Base-by-base conservation (phyloP, 1,284 basidiomycete species). In the Coniferiporia weirii region DNA sequence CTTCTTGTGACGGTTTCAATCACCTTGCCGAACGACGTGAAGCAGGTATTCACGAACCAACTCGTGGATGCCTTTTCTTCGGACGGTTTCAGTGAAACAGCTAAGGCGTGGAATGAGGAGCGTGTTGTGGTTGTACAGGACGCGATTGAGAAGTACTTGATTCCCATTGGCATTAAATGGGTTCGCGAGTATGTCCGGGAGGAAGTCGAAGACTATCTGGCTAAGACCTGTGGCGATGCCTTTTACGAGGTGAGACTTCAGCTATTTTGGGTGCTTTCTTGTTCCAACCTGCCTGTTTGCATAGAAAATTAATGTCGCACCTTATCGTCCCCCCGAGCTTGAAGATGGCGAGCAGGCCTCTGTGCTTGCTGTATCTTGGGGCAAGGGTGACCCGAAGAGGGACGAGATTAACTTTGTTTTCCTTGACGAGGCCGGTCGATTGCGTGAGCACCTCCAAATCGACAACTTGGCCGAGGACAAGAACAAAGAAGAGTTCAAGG, bases 331-430 rank as follows among this genome's bases (percentile, higher is more conserved):
- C 3, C 73, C 78, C 4, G 79, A 82, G 27, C 82, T 89, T 72
- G 79, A 80, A 59, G 75, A 79, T 46, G 91, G 89, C 15, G 87
- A 92, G 51, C 82, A 83, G 0, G 87, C 94, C 0, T 87, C 90
- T 6, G 94, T 99, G 3, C 79, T 99, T 43, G 93, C 96, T 4
- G 76, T 98, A 60, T 98, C 96, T 3, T 94, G 95, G 83, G 97
- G 97, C 49, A 89, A 90, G 69, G 97, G 97, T 54, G 94, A 97
- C 66, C 92, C 93, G 44, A 86, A 90, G 66, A 90, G 89, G 67
- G 96, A 99, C 71, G 87, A 89, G 1, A 91, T 98, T 61, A 84
- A 87, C 35, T 76, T 92, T 36, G 89, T 97, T 56, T 91, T 89
- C 73, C 72, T 98, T 54, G 95, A 98, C 68, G 84, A 93, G 64